A percentile compares a stretch with the other conserved stretches of the same genome.
Conservation (phyloP, 805 yeast species). For the Lipomyces sp. region DNA sequence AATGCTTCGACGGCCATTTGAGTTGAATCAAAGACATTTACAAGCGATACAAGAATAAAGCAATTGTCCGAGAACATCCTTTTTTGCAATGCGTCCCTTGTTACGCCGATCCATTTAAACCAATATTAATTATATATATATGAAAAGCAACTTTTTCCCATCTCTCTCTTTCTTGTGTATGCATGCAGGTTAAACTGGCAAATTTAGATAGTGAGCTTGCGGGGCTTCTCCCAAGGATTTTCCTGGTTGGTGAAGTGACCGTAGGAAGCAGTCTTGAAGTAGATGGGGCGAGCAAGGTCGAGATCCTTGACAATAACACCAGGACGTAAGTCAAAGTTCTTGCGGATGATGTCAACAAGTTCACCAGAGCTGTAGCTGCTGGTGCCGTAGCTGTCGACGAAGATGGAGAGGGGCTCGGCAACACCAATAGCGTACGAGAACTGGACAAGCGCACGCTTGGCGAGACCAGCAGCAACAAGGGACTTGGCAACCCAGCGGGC, state of each 20-base stretch:
- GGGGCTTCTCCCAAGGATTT: constrained; percentile 98
- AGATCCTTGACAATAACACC: constrained; percentile 97
- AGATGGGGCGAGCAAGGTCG: constrained; percentile 98
- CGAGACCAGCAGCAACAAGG: constrained; percentile 89
- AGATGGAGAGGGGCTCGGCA: constrained; percentile 97
- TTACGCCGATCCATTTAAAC: not conserved
- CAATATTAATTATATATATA: not conserved
- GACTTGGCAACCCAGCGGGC: constrained; percentile 99
- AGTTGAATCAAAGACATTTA: not conserved
- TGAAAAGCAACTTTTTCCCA: not conserved
- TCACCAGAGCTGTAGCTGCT: constrained; percentile 86
- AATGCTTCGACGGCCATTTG: not conserved
- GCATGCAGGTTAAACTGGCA: constrained; percentile 1
- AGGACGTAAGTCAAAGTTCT: constrained; percentile 98
- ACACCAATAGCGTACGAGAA: constrained; percentile 99
- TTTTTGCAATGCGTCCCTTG: not conserved
- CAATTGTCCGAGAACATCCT: not conserved
- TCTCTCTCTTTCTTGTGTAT: not conserved
- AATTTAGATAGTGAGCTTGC: constrained; percentile 48
- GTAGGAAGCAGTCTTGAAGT: constrained; percentile 97
- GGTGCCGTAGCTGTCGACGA: constrained; percentile 98
- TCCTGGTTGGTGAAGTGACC: constrained; percentile 99
- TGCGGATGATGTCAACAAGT: constrained; percentile 86
- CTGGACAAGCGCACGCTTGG: constrained; percentile 97
- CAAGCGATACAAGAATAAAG: not conserved